Base-by-base conservation (phyloP, 2,329 filamentous ascomycete species). In the Proliferodiscus dingleyae region DNA sequence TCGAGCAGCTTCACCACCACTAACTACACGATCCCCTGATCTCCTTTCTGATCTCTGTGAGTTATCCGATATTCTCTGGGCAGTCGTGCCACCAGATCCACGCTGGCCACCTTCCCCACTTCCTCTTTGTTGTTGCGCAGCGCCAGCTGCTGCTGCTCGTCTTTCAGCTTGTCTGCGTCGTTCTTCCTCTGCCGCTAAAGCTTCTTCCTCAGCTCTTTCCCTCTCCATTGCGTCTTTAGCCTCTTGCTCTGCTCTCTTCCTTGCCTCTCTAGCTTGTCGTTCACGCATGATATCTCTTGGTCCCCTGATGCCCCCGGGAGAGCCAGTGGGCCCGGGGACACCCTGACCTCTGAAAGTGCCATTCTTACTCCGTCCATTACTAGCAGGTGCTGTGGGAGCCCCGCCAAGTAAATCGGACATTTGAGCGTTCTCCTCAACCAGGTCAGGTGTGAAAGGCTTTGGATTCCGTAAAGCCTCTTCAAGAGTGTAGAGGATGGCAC, bases 211-310 rank as follows among this genome's bases (percentile, higher is more conserved):
- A 2, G 73, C 74, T 50, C 78, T 72, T 29, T 23, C 57, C 53
- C 64, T 66, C 57, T 69, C 68, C 60, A 68, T 58, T 48, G 64
- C 67, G 50, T 62, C 74, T 50, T 72, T 69, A 48, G 74, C 71
- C 57, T 76, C 74, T 52, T 73, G 67, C 50, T 75, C 72, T 47
- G 57, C 57, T 78, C 75, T 56, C 76, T 72, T 64, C 80, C 83
- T 73, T 21, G 84, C 80, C 65, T 94, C 88, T 51, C 90, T 78
- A 54, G 87, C 86, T 45, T 79, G 77, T 46, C 90, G 83, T 64
- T 90, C 83, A 66, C 87, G 82, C 90, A 96, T 95, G 60, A 97
- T 91, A 69, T 91, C 86, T 54, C 86, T 82, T 13, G 91, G 91
- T 28, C 89, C 90, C 56, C 85, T 80, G 50, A 96, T 86, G 21